A percentile compares a stretch with the other conserved stretches of the same genome.
phyloP scores from a whole-genome alignment of 306 rosid genomes.

The Comarum palustre region DNA sequence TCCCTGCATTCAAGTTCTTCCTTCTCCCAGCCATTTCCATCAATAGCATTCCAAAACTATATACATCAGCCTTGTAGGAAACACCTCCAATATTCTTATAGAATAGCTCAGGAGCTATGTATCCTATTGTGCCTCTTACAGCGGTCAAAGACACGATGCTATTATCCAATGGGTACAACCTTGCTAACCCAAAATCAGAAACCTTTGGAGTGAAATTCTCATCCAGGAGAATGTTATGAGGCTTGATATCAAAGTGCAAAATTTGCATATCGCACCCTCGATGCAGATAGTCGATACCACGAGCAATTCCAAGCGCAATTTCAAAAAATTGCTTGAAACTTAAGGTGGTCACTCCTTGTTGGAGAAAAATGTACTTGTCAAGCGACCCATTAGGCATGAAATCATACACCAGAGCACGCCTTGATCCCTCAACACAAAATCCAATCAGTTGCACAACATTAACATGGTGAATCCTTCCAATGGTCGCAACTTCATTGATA shows the following conservation, averaged over 20 bases:
- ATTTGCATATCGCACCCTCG: neutral
- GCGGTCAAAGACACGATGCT: neutral
- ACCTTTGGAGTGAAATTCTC: neutral
- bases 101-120: neutral
- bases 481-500: neutral
- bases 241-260: neutral
- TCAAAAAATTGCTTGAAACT: neutral
- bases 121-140: neutral
- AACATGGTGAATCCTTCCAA: neutral
- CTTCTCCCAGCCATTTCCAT: constrained; percentile 2
- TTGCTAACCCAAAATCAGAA: neutral
- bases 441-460: constrained; percentile 5
- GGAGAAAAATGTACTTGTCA: neutral
- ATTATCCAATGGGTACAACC: neutral
- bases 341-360: neutral
- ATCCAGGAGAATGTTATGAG: neutral
- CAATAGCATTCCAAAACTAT: constrained; percentile 2
- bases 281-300: neutral
- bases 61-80: constrained; percentile 3
- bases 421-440: constrained; percentile 6
- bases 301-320: neutral
- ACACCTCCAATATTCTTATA: neutral
- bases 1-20: neutral
- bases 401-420: neutral
- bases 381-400: constrained; percentile 3